Evolutionary conservation across 805 yeast genomes (phyloP).

Genomic region (Saccharomycopsis selenospora): DNA sequence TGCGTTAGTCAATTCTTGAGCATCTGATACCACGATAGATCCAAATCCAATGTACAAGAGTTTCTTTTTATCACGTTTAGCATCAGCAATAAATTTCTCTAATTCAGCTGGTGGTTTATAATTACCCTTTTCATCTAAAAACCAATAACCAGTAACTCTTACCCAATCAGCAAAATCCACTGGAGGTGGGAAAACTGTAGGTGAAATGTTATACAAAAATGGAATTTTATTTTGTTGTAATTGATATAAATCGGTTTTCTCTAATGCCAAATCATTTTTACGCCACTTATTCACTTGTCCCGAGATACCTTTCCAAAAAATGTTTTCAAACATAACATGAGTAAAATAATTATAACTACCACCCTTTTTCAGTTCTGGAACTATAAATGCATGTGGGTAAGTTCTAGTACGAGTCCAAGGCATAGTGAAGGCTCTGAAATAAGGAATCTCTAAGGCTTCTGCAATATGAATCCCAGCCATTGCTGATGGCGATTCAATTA

Average conservation of each 20-base stretch:
- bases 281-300: conserved; percentile 88
- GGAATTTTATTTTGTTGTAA: conserved; percentile 79
- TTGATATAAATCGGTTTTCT: conserved; percentile 59
- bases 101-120: conserved; percentile 59
- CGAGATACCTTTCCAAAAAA: conserved; percentile 89
- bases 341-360: conserved; percentile 91
- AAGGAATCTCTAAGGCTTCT: conserved; percentile 83
- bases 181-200: conserved; percentile 83
- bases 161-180: conserved; percentile 94
- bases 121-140: conserved; percentile 55
- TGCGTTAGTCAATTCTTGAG: conserved; percentile 68
- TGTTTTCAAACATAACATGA: conserved; percentile 86
- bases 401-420: conserved; percentile 97
- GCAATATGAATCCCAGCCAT: conserved; percentile 96
- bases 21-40: conserved; percentile 83
- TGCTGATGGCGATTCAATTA: conserved; percentile 93
- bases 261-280: conserved; percentile 52
- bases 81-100: conserved; percentile 51
- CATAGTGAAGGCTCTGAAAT: conserved; percentile 94
- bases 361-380: conserved; percentile 88
- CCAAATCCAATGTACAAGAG: conserved; percentile 93
- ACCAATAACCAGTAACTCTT: conserved; percentile 95
- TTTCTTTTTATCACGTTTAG: conserved; percentile 54
- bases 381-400: conserved; percentile 93
- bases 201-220: conserved; percentile 82